Base-by-base conservation (phyloP, 176 grass and related monocot species). In the Avena sativa region DNA sequence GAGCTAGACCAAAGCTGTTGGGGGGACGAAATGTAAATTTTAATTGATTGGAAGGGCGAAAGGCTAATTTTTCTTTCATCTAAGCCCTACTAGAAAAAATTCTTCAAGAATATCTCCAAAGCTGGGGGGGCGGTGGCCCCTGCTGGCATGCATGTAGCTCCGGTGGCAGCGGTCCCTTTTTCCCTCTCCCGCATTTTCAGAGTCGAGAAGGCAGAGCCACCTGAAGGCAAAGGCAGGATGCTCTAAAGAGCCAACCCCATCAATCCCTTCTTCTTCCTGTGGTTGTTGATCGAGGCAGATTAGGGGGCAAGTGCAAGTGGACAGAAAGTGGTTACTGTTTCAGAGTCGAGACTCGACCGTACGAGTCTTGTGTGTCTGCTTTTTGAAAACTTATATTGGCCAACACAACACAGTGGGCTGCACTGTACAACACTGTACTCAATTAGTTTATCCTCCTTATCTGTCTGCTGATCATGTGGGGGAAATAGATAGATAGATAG, bases 381-480 rank as follows among this genome's bases (percentile, higher is more conserved):
- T 15, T 43, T 0, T 0, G 38, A 64, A 46, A 6, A 9, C 23
- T 66, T 56, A 4, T 32, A 74, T 50, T 74, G 71, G 71, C 46
- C 48, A 78, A 60, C 74, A 68, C n/a, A 53, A 3, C 20, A 49
- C 34, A 75, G 60, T 28, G 50, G 26, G 46, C 49, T 17, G 46
- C 14, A 71, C 74, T 69, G 50, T 25, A 60, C 73, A 75, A 56
- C 52, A 44, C 32, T 56, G 36, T 10, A 50, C 65, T 30, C 59
- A 59, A 21, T 57, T 79, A 88, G 80, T 89, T 78, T 79, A 62
- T 89, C 53, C 63, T 71, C 36, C 65, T 80, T 71, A 80, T 86
- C 85, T 89, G 64, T 89, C 64, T 71, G 52, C 26, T 71, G 25
- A 83, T 51, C 25, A 88, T 71, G 25, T 34, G 46, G 23, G 23